Conservation (phyloP, 1,284 basidiomycete species). For the Ustilago sp. region DNA sequence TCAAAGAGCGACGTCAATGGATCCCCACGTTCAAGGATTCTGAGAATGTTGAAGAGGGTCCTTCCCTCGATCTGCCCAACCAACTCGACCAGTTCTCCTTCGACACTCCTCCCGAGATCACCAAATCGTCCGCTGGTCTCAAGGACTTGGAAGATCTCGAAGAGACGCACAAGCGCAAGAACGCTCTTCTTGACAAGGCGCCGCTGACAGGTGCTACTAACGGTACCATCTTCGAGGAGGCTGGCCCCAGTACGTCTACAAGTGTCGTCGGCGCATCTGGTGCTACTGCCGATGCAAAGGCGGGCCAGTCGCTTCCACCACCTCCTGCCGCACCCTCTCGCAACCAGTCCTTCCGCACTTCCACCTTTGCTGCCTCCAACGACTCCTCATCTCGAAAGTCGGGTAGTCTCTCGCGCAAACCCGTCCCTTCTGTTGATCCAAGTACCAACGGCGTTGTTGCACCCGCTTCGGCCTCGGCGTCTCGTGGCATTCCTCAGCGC, state of each 20-base stretch:
- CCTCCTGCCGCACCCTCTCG: conserved; percentile 33
- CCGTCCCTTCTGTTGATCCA: conserved; percentile 8
- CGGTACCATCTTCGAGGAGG: conserved; percentile 51
- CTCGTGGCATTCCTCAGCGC: conserved; percentile 43
- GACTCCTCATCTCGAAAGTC: conserved; percentile 21
- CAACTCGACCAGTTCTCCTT: conserved; percentile 44
- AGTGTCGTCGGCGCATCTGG: not conserved
- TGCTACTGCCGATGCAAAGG: conserved; percentile 5
- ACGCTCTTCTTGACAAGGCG: conserved; percentile 30
- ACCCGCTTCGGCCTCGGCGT: conserved; percentile 2
- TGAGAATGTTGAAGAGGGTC: conserved; percentile 23
- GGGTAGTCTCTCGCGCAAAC: conserved; percentile 34
- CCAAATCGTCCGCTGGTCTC: conserved; percentile 35
- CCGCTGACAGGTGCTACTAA: conserved; percentile 27
- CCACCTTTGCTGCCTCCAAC: conserved; percentile 28
- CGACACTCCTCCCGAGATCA: conserved; percentile 17
- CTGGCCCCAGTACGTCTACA: conserved; percentile 21
- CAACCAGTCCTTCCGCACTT: conserved; percentile 52
- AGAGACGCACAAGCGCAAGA: conserved; percentile 56
- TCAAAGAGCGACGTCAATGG: conserved; percentile 61
- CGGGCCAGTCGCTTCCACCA: conserved; percentile 23
- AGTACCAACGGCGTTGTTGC: conserved; percentile 8
- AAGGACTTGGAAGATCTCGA: conserved; percentile 59
- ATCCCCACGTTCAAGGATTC: conserved; percentile 53
- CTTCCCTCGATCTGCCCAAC: conserved; percentile 23